phyloP scores from a whole-genome alignment of 2,329 filamentous ascomycete species.

The Hypoxylon sp. region DNA sequence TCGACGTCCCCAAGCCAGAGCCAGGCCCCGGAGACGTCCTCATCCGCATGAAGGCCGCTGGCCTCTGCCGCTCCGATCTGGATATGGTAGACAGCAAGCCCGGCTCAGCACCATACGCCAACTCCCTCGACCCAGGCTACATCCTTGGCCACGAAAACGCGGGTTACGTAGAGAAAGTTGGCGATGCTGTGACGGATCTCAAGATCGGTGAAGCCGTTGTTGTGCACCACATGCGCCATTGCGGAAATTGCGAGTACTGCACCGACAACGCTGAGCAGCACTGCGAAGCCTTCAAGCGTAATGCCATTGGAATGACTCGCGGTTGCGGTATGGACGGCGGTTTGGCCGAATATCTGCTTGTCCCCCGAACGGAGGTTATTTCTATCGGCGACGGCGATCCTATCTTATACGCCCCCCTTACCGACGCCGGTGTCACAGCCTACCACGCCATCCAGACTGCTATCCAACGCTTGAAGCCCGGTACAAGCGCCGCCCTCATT shows the following conservation, averaged over 20 bases:
- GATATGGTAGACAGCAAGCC: slow-evolving; percentile 44
- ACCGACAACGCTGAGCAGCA: slow-evolving; percentile 41
- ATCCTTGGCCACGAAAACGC: slow-evolving; percentile 44
- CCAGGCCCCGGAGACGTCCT: slow-evolving; percentile 41
- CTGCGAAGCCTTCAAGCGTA: slow-evolving; percentile 38
- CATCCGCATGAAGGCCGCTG: slow-evolving; percentile 42
- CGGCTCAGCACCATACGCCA: slow-evolving; percentile 41
- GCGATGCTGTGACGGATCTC: slow-evolving; percentile 34
- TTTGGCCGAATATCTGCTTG: slow-evolving; percentile 38
- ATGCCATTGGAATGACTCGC: slow-evolving; percentile 37
- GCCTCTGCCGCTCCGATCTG: slow-evolving; percentile 42
- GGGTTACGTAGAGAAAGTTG: slow-evolving; percentile 35
- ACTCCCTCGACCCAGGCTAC: slow-evolving; percentile 37
- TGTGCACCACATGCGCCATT: slow-evolving; percentile 43
- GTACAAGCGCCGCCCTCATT: slow-evolving; percentile 38
- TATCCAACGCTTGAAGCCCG: slow-evolving; percentile 36
- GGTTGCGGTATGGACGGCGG: slow-evolving; percentile 41
- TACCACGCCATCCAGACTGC: slow-evolving; percentile 39
- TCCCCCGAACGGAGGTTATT: slow-evolving; percentile 38
- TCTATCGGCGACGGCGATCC: slow-evolving; percentile 37
- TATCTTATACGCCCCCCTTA: slow-evolving; percentile 37
- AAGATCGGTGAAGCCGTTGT: slow-evolving; percentile 39
- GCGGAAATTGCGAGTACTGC: slow-evolving; percentile 42
- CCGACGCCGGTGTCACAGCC: slow-evolving; percentile 40
- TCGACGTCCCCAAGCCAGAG: slow-evolving; percentile 34